phyloP scores from a whole-genome alignment of 2,329 filamentous ascomycete species.

The Magnaporthiopsis incrustans region DNA sequence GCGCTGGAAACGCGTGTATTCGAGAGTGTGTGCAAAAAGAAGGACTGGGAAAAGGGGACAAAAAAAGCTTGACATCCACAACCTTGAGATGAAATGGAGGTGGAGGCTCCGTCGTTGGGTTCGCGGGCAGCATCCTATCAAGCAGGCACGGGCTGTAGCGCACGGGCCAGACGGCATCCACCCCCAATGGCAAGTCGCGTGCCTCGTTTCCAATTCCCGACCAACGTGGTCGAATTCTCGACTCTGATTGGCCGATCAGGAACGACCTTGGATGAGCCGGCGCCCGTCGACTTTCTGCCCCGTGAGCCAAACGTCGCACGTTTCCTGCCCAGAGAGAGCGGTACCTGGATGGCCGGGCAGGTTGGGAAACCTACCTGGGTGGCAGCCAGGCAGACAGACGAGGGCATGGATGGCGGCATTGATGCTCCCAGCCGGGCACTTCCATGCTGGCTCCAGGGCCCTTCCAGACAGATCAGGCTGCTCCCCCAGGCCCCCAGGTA shows the following conservation, averaged over 20 bases:
- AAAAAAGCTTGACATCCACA: not conserved
- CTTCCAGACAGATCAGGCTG: too few relatives aligned
- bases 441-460: not conserved
- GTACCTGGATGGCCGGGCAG: not conserved
- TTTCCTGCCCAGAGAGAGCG: not conserved
- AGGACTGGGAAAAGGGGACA: not conserved
- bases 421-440: not conserved
- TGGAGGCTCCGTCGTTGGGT: not conserved
- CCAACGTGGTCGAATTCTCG: slow-evolving; percentile 6
- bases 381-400: not conserved
- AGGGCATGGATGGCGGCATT: not conserved
- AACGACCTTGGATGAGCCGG: not conserved
- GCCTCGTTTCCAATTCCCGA: slow-evolving; percentile 6
- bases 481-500: too few relatives aligned
- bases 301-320: not conserved
- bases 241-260: not conserved
- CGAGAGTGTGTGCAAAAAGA: too few relatives aligned
- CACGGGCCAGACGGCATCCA: not conserved
- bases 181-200: slow-evolving; percentile 2
- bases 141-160: not conserved
- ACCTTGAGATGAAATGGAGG: not conserved
- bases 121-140: not conserved
- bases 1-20: too few relatives aligned
- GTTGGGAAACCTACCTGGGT: too few relatives aligned
- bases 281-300: too few relatives aligned